A percentile compares a stretch with the other conserved stretches of the same genome.
These are phyloP conservation scores for Pisolithus microcarpus DNA, from an alignment of 768 basidiomycete species.

Conservation along the genomic window DNA sequence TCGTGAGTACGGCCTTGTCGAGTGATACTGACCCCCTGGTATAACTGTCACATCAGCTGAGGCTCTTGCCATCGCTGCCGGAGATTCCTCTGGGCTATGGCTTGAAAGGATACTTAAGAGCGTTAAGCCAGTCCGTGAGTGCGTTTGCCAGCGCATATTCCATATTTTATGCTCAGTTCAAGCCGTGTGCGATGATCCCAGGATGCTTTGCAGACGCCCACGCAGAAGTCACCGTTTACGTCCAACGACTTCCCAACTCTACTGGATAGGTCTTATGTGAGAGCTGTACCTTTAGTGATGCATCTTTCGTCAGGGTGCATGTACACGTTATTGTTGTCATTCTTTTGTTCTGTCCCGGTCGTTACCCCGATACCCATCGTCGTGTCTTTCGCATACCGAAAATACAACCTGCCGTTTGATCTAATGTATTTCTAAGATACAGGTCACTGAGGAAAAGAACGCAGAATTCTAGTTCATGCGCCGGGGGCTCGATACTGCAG, in stretches of 20 bases:
- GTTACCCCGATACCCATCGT: not conserved
- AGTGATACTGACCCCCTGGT: too few species aligned
- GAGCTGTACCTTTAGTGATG: not conserved
- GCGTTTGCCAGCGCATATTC: not conserved
- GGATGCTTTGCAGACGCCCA: not conserved
- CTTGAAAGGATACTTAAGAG: not conserved
- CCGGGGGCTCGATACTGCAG: slow-evolving; percentile 51
- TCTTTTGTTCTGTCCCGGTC: not conserved
- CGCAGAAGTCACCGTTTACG: slow-evolving; percentile 1
- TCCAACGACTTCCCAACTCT: not conserved
- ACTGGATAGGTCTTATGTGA: not conserved
- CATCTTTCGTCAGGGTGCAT: too few species aligned
- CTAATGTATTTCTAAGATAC: too few species aligned
- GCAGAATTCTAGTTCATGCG: slow-evolving; percentile 28
- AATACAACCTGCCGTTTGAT: not conserved
- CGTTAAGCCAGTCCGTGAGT: not conserved
- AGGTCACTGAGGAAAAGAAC: too few species aligned
- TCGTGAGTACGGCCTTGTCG: not conserved
- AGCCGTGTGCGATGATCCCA: not conserved
- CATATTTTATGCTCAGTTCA: too few species aligned
- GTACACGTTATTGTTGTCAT: not conserved
- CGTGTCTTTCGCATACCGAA: not conserved
- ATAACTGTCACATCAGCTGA: not conserved
- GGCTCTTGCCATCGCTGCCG: not conserved
- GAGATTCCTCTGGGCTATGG: not conserved